phyloP scores from a whole-genome alignment of 1,284 basidiomycete genomes.

The Moniliella sp. region DNA sequence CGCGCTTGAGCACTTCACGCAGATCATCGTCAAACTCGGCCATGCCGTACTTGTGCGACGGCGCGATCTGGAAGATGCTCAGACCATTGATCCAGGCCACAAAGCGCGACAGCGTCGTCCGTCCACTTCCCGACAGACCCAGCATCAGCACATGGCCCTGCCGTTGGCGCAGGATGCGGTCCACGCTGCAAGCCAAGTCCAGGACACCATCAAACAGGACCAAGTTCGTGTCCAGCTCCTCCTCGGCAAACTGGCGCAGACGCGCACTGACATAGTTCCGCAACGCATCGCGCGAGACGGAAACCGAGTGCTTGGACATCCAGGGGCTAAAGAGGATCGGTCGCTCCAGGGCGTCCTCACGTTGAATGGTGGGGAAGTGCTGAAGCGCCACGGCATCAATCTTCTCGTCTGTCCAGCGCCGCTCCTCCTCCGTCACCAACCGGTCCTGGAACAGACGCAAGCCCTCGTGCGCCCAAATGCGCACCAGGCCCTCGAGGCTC shows the following conservation, averaged over 20 bases:
- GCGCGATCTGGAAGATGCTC: constrained; percentile 94
- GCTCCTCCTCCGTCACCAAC: constrained; percentile 43
- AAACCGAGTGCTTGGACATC: constrained; percentile 91
- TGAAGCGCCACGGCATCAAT: constrained; percentile 64
- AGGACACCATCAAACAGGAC: constrained; percentile 96
- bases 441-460: constrained; percentile 93
- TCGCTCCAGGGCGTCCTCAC: constrained; percentile 49
- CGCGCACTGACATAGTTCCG: constrained; percentile 92
- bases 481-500: constrained; percentile 75
- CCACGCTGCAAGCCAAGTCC: constrained; percentile 86
- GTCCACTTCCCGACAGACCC: constrained; percentile 89
- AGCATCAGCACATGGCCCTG: constrained; percentile 90
- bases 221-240: constrained; percentile 82
- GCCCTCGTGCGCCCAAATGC: constrained; percentile 95
- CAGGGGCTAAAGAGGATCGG: constrained; percentile 96
- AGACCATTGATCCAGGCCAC: constrained; percentile 99
- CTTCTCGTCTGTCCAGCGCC: constrained; percentile 69
- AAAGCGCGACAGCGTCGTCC: constrained; percentile 93
- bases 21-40: constrained; percentile 97
- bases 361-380: constrained; percentile 78
- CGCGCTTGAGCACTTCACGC: constrained; percentile 67
- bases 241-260: constrained; percentile 45
- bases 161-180: constrained; percentile 93
- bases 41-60: constrained; percentile 91
- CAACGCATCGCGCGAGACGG: constrained; percentile 74